These are phyloP conservation scores for Ceriops tagal DNA, from an alignment of 345 rosid species.

Conservation along the genomic window DNA sequence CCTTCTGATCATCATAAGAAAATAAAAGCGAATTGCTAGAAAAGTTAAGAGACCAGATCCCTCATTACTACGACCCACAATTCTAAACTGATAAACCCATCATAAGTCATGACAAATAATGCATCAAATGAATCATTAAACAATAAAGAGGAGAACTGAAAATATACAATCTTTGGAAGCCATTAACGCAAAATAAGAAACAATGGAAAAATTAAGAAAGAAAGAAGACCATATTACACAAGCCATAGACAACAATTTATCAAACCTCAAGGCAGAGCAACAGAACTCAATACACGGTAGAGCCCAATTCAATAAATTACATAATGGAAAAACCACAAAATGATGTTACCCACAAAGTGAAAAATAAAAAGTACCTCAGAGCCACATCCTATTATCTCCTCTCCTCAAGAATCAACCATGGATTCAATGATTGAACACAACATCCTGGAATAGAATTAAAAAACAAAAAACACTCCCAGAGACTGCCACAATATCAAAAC, in stretches of 20 bases:
- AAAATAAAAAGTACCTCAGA: conserved; percentile 57
- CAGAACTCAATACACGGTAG: neutral
- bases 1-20: neutral
- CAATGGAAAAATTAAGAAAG: conserved; percentile 4
- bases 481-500: conserved; percentile 22
- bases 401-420: conserved; percentile 39
- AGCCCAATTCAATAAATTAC: conserved; percentile 19
- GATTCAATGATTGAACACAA: conserved; percentile 41
- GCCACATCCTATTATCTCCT: conserved; percentile 67
- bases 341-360: conserved; percentile 22
- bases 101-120: conserved; percentile 1
- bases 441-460: conserved; percentile 30
- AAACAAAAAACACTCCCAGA: conserved; percentile 1
- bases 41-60: conserved; percentile 36
- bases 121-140: conserved; percentile 15
- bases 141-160: neutral
- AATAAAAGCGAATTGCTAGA: conserved; percentile 5
- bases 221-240: conserved; percentile 15
- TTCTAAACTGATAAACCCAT: conserved; percentile 25
- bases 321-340: conserved; percentile 1
- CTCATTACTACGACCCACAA: conserved; percentile 15
- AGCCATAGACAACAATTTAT: too few species aligned
- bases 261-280: neutral
- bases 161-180: neutral
- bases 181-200: neutral